Base-by-base conservation (phyloP, 495 filamentous ascomycete genomes). In the Aspergillus campestris region DNA sequence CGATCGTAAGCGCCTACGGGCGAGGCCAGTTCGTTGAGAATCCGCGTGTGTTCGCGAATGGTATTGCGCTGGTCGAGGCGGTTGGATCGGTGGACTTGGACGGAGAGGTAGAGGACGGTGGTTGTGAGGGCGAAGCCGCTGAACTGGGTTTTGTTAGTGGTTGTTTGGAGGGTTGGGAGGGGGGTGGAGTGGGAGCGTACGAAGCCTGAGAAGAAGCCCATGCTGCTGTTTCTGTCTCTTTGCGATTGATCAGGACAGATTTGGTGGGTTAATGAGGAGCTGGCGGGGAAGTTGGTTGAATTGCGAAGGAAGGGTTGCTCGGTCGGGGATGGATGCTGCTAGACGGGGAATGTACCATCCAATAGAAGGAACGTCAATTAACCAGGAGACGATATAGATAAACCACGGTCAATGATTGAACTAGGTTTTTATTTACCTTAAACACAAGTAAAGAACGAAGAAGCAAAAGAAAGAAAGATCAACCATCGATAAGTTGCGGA, bases 111-210 rank as follows among this genome's bases (percentile, higher is more conserved):
- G 56, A 92, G 77, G 44, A 86, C 55, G 18, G 83, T 80, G 37
- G 87, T 80, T 38, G 91, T 94, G 33, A 98, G 73, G 51, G 91
- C 87, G 33, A 92, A 77, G 52, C 92, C 90, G 56, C 87, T 83
- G 58, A 89, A 75, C 70, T 73, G 38, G 37, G 38, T 10, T 15
- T n/a, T 8, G 10, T 37, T 37, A 7, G 34, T 38, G 47, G 12
- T 12, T 2, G 34, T 47, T 34, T 50, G 48, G 51, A 42, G 34
- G 53, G 38, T 29, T 34, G 40, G 34, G 53, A 64, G 33, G 2
- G 38, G 33, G 31, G n/a, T n/a, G n/a, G 14, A 31, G 9, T 12
- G 15, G n/a, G 9, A 12, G 14, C 24, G 31, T 24, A n/a, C 89
- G 55, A 94, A 87, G 61, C 89, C 89, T 11, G 83, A 72, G 51